phyloP scores from a whole-genome alignment of 345 rosid genomes.

The Angophora floribunda region DNA sequence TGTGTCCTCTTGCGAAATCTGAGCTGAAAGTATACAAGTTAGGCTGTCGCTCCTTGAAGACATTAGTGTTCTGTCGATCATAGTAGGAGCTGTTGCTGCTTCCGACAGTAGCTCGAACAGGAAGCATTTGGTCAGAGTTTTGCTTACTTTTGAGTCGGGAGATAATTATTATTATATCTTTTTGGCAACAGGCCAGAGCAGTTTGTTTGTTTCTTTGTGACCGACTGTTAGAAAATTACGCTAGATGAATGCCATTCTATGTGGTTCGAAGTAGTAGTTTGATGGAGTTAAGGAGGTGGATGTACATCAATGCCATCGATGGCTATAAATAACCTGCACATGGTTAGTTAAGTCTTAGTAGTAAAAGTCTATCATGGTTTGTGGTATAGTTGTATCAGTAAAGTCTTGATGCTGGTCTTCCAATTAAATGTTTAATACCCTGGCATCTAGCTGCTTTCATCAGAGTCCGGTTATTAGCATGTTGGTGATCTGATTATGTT shows the following conservation, averaged over 20 bases:
- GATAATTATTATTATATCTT: not conserved
- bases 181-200: not conserved
- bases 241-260: not conserved
- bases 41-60: not conserved
- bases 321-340: not conserved
- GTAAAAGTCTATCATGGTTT: not conserved
- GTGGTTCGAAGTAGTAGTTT: constrained; percentile 47
- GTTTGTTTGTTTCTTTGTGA: not conserved
- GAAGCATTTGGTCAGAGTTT: not conserved
- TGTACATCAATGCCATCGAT: not conserved
- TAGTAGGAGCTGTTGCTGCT: not conserved
- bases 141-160: not conserved
- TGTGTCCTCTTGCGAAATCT: not conserved
- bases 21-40: not conserved
- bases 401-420: not conserved
- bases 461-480: not conserved
- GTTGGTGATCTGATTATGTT: not conserved
- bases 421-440: not conserved
- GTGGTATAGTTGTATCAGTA: not conserved
- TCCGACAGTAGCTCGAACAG: not conserved
- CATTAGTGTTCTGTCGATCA: not conserved
- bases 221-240: not conserved
- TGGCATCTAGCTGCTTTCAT: not conserved
- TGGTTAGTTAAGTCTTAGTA: not conserved
- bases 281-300: not conserved